phyloP scores from a whole-genome alignment of 2,329 filamentous ascomycete genomes.

The Penicillium sp. region DNA sequence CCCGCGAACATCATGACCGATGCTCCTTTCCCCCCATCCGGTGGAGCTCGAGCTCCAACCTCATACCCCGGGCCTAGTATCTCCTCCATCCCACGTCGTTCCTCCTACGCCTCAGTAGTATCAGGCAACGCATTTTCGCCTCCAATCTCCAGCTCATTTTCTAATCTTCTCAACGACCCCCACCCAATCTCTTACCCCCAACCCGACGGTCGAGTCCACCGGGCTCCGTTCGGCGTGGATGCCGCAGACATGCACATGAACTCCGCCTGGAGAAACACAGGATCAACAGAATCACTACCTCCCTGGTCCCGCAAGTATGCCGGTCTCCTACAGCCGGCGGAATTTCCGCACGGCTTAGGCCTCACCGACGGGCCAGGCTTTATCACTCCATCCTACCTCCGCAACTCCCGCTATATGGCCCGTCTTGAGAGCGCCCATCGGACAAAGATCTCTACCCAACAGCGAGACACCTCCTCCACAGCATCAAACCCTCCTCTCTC shows the following conservation, averaged over 20 bases:
- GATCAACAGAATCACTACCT: constrained; percentile 40
- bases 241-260: constrained; percentile 51
- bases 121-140: constrained; percentile 50
- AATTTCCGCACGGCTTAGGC: constrained; percentile 25
- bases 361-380: constrained; percentile 50
- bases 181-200: constrained; percentile 38
- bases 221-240: constrained; percentile 41
- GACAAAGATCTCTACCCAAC: constrained; percentile 55
- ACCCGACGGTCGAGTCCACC: constrained; percentile 34
- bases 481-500: constrained; percentile 50
- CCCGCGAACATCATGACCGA: constrained; percentile 45
- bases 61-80: constrained; percentile 28
- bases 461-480: constrained; percentile 48
- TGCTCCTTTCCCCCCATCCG: constrained; percentile 42
- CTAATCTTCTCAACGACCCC: constrained; percentile 53
- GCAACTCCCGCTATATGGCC: constrained; percentile 72
- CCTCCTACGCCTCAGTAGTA: constrained; percentile 63
- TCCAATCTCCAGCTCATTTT: constrained; percentile 49
- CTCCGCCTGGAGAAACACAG: constrained; percentile 47
- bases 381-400: constrained; percentile 82
- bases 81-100: constrained; percentile 50
- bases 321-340: constrained; percentile 32
- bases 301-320: constrained; percentile 51
- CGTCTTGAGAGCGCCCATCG: constrained; percentile 70
- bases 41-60: constrained; percentile 40